phyloP scores from a whole-genome alignment of 345 rosid genomes.

The Eucalyptus erythrocorys region DNA sequence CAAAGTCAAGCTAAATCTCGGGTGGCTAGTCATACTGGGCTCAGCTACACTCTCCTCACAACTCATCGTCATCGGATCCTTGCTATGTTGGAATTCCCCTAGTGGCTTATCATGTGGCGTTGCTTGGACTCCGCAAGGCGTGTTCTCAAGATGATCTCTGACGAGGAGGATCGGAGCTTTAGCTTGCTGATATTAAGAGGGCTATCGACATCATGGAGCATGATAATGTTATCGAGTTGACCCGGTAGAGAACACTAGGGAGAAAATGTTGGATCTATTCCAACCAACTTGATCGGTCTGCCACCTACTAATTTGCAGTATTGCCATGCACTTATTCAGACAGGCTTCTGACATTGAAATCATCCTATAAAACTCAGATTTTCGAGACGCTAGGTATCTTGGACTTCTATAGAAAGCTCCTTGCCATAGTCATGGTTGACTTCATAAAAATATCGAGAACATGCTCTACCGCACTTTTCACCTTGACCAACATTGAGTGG shows the following conservation, averaged over 20 bases:
- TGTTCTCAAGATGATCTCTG: not conserved
- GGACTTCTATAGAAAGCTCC: fast-evolving
- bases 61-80: not conserved
- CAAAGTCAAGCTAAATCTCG: not conserved
- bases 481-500: fast-evolving
- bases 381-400: fast-evolving
- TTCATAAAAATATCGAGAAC: too few relatives aligned
- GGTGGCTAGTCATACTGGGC: not conserved
- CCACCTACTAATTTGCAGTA: too few relatives aligned
- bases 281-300: fast-evolving
- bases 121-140: fast-evolving
- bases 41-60: not conserved
- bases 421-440: fast-evolving
- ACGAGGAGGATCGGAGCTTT: fast-evolving
- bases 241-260: fast-evolving
- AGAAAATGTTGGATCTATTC: too few relatives aligned
- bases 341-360: fast-evolving
- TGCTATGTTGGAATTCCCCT: not conserved
- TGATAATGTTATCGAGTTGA: too few relatives aligned
- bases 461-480: too few relatives aligned
- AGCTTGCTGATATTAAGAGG: too few relatives aligned
- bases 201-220: too few relatives aligned
- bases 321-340: too few relatives aligned
- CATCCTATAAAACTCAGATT: too few relatives aligned
- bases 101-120: not conserved